Evolutionary conservation across 169 alveolate species (phyloP), one percentile per base, ranked within the genome.

Genomic region (Eimeria zaria): DNA sequence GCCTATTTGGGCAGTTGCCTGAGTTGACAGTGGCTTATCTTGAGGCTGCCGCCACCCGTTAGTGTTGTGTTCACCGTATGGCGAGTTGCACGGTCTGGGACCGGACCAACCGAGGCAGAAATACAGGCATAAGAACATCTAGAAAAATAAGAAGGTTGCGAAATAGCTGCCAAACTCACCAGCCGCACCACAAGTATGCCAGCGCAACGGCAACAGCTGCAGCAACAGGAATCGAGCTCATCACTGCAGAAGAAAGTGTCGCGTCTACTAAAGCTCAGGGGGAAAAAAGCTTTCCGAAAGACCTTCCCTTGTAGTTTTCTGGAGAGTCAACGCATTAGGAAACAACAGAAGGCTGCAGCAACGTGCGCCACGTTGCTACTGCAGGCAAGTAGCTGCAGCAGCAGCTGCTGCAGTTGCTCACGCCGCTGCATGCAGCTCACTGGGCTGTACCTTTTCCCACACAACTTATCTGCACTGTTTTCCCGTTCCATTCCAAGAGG

Each of bases 121-220:
- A 36, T 74, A 55, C 84, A 44, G 60, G 53, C 55, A 4, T 39
- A 39, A 44, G 41, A 36, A 11, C n/a, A 36, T 58, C 39, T 44
- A 11, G 41, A n/a, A 41, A 74, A 44, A 39, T 36, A 27, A 74
- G 84, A 74, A 84, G 76, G 91, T 33, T 4, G 16, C 78, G 14
- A 58, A 84, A 58, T 30, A 11, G 62, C 76, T 9, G 74, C 39
- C 27, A 33, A 84, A 58, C 30, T 24, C 62, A 84, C 11, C 91
- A 51, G 73, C 74, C 33, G 91, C 91, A 84, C 73, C 91, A 55
- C 53, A 33, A 84, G 76, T 39, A 55, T 67, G 41, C 74, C 91
- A 55, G 76, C 91, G 39, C 51, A 22, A 84, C 78, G 24, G 41
- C 53, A 30, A 30, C 91, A 41, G 91, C 91, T 55, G 53, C 44